Evolutionary conservation across 768 basidiomycete genomes (phyloP).

Genomic region (Boletales sp.): DNA sequence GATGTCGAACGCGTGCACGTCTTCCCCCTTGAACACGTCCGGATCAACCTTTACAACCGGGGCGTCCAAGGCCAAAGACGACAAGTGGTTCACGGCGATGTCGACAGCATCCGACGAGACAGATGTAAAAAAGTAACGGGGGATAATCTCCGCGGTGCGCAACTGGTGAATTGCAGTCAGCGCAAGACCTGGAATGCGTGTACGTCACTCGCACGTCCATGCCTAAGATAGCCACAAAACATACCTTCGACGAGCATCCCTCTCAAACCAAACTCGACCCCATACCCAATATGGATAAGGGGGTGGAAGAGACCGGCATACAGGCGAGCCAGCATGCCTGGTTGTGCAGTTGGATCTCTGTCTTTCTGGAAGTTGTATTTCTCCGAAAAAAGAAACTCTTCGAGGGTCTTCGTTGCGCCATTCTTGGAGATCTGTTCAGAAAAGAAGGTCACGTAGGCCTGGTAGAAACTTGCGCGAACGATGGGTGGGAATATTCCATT

Average conservation of each 20-base stretch:
- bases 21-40: neutral
- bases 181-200: slow-evolving; percentile 21
- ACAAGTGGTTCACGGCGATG: neutral
- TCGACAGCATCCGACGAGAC: too few relatives aligned
- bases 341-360: slow-evolving; percentile 26
- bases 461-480: slow-evolving; percentile 20
- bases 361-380: slow-evolving; percentile 22
- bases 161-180: slow-evolving; percentile 14
- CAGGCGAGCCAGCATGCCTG: slow-evolving; percentile 53
- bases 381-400: slow-evolving; percentile 31
- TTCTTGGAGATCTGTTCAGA: slow-evolving; percentile 10
- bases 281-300: slow-evolving; percentile 59
- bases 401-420: slow-evolving; percentile 15
- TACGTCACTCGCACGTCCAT: neutral
- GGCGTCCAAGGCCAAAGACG: slow-evolving; percentile 5
- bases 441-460: slow-evolving; percentile 26
- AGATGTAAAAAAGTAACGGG: slow-evolving; percentile 3
- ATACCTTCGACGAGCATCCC: slow-evolving; percentile 63
- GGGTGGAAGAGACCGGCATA: slow-evolving; percentile 52
- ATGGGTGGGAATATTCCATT: neutral
- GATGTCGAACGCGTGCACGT: slow-evolving; percentile 42
- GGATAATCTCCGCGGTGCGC: slow-evolving; percentile 28
- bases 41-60: neutral
- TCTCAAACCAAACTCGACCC: slow-evolving; percentile 57
- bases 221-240: neutral